Evolutionary conservation across 495 filamentous ascomycete species (phyloP), one percentile per base, ranked within the genome.

Genomic region (Penicillium steckii): DNA sequence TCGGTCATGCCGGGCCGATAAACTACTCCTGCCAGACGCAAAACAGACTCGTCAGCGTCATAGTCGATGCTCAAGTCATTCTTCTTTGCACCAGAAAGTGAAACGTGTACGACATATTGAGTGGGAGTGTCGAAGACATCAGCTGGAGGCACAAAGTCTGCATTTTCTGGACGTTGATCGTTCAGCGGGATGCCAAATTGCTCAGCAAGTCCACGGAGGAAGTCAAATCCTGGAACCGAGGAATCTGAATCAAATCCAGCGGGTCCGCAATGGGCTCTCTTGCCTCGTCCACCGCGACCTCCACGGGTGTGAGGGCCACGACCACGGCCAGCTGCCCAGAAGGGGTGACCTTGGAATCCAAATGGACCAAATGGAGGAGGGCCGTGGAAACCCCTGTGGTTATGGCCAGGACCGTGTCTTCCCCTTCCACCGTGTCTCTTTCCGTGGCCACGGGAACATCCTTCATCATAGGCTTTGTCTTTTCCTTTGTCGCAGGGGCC

Each of bases 1-100:
- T 92, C 89, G 53, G 85, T 82, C 25, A 72, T 55, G 2, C 86
- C 87, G 8, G 81, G 84, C 2, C 87, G 77, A 58, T 90, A 78
- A 21, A 90, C 76, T 4, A 91, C 82, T 15, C 90, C 90, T 0
- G 82, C 78, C 43, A 95, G 71, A 48, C 74, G 79, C 35, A 95
- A 66, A 37, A 79, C 75, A 17, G 72, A 77, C 62, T 84, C 82
- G 6, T 89, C 82, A 2, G 80, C 74, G 59, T 92, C 85, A 72
- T 84, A 95, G 65, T 83, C 83, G 29, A 95, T 82, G 42, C 78
- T 85, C 13, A 93, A 73, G 62, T 95, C 88, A 53, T 87, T 79
- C 62, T 89, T 91, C 69, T 83, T 83, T 6, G 85, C 88, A 15
- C 90, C 90, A 1, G 90, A 85, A 0, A 93, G 70, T 1, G 88